Conservation (phyloP, 1,139 yeast species). For the Candida gigantensis region DNA sequence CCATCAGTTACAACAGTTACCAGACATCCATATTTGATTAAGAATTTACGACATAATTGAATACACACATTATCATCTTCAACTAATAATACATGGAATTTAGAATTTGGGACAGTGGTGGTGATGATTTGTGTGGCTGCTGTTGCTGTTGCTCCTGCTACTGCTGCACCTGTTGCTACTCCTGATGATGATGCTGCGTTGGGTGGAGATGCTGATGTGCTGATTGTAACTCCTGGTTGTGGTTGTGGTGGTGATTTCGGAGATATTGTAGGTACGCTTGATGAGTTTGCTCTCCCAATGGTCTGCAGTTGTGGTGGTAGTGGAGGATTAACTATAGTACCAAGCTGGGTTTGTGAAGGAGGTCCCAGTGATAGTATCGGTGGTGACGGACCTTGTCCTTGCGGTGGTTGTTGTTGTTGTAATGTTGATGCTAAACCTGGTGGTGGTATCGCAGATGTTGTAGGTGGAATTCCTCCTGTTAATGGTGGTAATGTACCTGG, state of each 20-base stretch:
- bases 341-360: conserved; percentile 15
- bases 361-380: conserved; percentile 12
- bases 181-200: no score
- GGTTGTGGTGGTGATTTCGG: conserved; percentile 18
- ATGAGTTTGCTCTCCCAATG: conserved; percentile 1
- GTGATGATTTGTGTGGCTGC: conserved; percentile 22
- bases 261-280: conserved; percentile 15
- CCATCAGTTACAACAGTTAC: conserved; percentile 95
- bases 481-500: conserved; percentile 4
- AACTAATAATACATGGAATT: conserved; percentile 73
- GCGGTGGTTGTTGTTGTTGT: conserved; percentile 1
- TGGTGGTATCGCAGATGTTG: conserved; percentile 5
- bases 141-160: conserved; percentile 8
- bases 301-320: conserved; percentile 1
- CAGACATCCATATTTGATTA: conserved; percentile 86
- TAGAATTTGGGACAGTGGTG: conserved; percentile 40
- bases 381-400: conserved; percentile 1
- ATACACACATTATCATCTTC: conserved; percentile 88
- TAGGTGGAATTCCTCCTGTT: no score
- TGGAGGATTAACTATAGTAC: no score
- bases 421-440: neutral
- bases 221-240: neutral
- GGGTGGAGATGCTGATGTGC: conserved; percentile 8
- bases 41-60: conserved; percentile 72
- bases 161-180: no score